Conservation (phyloP, 257 asterid genomes). For the Scutellaria galericulata region DNA sequence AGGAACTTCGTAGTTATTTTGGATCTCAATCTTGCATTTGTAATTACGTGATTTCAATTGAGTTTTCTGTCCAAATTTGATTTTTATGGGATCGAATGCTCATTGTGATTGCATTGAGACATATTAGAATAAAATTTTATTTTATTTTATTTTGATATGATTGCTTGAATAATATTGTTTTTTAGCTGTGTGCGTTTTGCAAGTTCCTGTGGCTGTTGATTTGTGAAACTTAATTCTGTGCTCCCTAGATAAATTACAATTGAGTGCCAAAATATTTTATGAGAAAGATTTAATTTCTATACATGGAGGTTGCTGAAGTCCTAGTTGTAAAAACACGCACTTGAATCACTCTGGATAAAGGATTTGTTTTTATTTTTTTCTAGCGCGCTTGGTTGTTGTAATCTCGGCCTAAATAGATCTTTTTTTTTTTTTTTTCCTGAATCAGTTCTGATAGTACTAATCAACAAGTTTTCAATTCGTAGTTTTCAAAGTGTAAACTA, state of each 20-base stretch:
- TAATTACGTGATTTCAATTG: conserved; percentile 21
- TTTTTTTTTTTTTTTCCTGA: not conserved
- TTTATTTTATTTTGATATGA: not conserved
- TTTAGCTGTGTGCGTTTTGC: not conserved
- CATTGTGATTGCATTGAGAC: conserved; percentile 7
- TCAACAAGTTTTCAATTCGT: not conserved
- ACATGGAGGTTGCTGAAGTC: not conserved
- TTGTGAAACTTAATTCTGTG: not conserved
- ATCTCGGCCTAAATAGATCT: not conserved
- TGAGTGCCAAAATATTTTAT: not conserved
- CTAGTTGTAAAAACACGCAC: conserved; percentile 6
- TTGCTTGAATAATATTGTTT: conserved; percentile 4
- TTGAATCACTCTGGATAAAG: not conserved
- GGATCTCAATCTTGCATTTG: conserved; percentile 27
- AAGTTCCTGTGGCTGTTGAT: not conserved
- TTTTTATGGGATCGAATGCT: not conserved
- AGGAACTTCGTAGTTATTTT: conserved; percentile 7
- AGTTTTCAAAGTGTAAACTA: conserved; percentile 18
- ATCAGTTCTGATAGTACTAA: not conserved
- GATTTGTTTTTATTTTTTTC: not conserved
- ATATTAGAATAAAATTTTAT: conserved; percentile 11
- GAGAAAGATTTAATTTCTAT: not conserved
- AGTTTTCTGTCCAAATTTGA: conserved; percentile 15
- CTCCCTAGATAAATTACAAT: not conserved
- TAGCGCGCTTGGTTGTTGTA: not conserved